Evolutionary conservation across 2,329 filamentous ascomycete species (phyloP).

Genomic region (Verruconis gallopava): DNA sequence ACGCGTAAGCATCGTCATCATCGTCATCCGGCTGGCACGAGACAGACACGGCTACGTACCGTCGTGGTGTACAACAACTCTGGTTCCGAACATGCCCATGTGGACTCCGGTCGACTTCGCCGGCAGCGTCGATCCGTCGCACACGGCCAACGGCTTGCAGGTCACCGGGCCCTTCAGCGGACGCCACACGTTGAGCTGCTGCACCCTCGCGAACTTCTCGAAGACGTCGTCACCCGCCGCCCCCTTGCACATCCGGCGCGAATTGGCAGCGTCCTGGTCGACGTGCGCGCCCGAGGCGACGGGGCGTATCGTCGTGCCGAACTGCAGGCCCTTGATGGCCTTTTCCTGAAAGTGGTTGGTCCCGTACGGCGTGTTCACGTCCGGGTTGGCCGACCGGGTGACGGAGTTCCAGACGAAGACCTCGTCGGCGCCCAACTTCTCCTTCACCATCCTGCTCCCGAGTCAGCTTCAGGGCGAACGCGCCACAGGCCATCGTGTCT

Average conservation of each 20-base stretch:
- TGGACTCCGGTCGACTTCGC: neutral
- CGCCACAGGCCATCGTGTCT: too few relatives aligned
- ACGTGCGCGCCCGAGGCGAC: neutral
- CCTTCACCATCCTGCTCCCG: neutral
- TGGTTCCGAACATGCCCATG: neutral
- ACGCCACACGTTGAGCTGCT: neutral
- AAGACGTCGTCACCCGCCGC: neutral
- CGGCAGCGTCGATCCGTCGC: neutral
- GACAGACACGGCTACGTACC: neutral
- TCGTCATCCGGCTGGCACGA: too few relatives aligned
- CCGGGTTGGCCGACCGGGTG: neutral
- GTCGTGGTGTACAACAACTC: neutral
- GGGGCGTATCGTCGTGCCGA: neutral
- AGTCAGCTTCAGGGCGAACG: too few relatives aligned
- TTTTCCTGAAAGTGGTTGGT: neutral
- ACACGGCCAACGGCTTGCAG: neutral
- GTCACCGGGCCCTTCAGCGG: neutral
- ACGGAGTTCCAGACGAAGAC: neutral
- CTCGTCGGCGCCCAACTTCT: neutral
- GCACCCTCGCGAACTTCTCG: neutral
- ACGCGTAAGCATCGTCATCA: too few relatives aligned
- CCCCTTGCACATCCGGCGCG: neutral
- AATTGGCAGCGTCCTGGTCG: neutral
- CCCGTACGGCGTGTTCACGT: neutral
- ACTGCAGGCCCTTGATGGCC: neutral